Evolutionary conservation across 1,284 basidiomycete genomes (phyloP), one percentile per base, ranked within the genome.

Genomic region (Puccinia polysora): DNA sequence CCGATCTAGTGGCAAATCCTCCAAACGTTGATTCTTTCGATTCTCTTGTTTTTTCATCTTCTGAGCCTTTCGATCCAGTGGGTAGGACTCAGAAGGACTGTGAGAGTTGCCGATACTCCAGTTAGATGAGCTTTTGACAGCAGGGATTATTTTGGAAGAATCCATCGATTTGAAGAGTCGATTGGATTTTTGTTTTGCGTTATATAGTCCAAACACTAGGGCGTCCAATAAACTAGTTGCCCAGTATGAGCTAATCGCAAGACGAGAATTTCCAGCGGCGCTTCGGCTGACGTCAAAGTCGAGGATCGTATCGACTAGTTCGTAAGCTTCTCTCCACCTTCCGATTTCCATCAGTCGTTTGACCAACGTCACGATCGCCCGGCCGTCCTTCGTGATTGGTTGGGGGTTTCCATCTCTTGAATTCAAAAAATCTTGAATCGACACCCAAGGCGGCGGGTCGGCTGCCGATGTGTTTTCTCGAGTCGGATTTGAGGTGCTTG

Each of bases 261-360:
- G 65, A n/a, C 28, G 65, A 45, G 36, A 68, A 23, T 34, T 32
- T 23, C 30, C 30, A 45, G 12, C 23, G 8, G 38, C 2, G n/a
- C 25, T 65, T 10, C 23, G 40, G 2, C 34, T 7, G 20, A 28
- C 15, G 45, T 62, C 59, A 4, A 70, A 49, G 23, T 4, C 40
- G 34, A 70, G 56, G n/a, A 56, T 40, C 1, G 56, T 52, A 34
- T 70, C 67, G 23, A 70, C 55, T 12, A 70, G 52, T n/a, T 53
- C 14, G 15, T 20, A 38, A 1, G 67, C 67, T 40, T 52, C 28
- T 14, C 38, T 49, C 67, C 67, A 70, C 52, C 49, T 49, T 34
- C 67, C 67, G 18, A 32, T 28, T 7, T 70, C 38, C 55, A 70
- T 70, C 25, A 70, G 36, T 52, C 32, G 36, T 38, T 70, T 70